These are phyloP conservation scores for Paracoccidioides brasiliensis DNA, from an alignment of 2,329 filamentous ascomycete species.

Conservation along the genomic window DNA sequence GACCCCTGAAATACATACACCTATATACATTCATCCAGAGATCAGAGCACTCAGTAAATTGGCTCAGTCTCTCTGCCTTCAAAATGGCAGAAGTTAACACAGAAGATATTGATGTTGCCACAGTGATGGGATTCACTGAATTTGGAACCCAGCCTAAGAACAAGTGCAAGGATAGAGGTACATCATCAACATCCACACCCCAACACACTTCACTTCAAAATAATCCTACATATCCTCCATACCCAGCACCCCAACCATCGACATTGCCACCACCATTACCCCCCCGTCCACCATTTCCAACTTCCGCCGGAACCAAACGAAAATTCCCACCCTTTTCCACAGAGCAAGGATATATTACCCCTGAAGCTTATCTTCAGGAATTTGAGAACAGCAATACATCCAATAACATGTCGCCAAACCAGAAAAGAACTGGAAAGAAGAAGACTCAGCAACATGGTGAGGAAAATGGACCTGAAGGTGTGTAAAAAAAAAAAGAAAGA, in stretches of 20 bases:
- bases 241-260: neutral
- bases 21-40: too few species aligned
- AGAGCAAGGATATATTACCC: neutral
- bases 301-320: neutral
- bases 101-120: neutral
- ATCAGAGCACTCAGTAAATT: too few species aligned
- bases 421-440: too few species aligned
- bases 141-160: slow-evolving; percentile 10
- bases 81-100: neutral
- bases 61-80: too few species aligned
- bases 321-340: neutral
- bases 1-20: too few species aligned
- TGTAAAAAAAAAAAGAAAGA: too few species aligned
- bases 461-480: too few species aligned
- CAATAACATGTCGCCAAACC: too few species aligned
- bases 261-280: too few species aligned
- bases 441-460: too few species aligned
- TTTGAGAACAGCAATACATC: too few species aligned
- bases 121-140: slow-evolving; percentile 1
- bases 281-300: neutral
- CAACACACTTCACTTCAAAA: neutral
- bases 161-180: neutral
- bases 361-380: neutral
- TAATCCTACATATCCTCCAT: neutral
- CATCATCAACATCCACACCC: neutral